These are phyloP conservation scores for Speleostelium caveatum DNA, from an alignment of 78 protist species.

Conservation along the genomic window DNA sequence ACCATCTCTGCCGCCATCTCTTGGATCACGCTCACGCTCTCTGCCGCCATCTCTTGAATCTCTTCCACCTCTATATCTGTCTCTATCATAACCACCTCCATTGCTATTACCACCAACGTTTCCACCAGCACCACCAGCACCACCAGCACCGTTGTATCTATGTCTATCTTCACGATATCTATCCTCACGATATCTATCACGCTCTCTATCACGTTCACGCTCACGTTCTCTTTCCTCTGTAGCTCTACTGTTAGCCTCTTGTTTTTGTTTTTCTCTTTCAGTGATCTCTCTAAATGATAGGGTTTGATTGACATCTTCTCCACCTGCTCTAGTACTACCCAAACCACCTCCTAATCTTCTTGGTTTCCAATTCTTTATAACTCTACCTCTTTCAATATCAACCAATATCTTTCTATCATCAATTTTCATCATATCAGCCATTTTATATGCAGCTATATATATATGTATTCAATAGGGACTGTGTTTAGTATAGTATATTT, in stretches of 20 bases:
- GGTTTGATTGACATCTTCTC: slow-evolving; percentile 74
- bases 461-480: neutral
- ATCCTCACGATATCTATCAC: slow-evolving; percentile 4
- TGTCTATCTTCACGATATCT: neutral
- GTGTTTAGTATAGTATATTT: neutral
- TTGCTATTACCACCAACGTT: too few species aligned
- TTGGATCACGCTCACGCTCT: slow-evolving; percentile 9
- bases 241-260: neutral
- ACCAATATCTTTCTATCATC: slow-evolving; percentile 89
- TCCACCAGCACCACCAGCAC: too few species aligned
- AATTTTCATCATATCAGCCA: slow-evolving; percentile 85
- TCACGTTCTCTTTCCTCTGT: slow-evolving; percentile 39
- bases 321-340: slow-evolving; percentile 84
- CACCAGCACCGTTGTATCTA: neutral
- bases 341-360: slow-evolving; percentile 90
- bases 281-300: slow-evolving; percentile 61
- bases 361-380: slow-evolving; percentile 91
- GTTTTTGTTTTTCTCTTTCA: slow-evolving; percentile 36
- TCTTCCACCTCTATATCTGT: slow-evolving; percentile 5
- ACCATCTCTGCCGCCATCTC: slow-evolving; percentile 25
- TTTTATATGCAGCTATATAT: slow-evolving; percentile 80
- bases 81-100: neutral
- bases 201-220: slow-evolving; percentile 12
- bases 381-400: slow-evolving; percentile 95
- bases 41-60: slow-evolving; percentile 10